Conservation (phyloP, 352 stramenopile genomes). For the Phytophthora agathidicida region DNA sequence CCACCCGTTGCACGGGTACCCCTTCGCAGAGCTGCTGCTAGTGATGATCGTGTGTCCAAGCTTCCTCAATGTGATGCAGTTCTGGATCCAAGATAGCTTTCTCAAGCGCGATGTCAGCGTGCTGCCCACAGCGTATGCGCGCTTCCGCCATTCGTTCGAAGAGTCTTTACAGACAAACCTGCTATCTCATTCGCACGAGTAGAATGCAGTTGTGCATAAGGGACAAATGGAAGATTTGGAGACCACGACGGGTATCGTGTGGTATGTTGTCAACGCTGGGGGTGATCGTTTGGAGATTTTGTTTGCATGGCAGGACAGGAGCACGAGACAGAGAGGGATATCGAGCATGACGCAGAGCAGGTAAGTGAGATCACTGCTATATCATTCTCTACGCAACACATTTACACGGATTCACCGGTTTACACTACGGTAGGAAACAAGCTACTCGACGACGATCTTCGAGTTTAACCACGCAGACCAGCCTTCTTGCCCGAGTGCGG, state of each 20-base stretch:
- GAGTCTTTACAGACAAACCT: conserved; percentile 73
- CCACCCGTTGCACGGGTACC: conserved; percentile 59
- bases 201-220: not conserved
- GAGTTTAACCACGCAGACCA: conserved; percentile 2
- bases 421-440: not conserved
- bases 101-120: conserved; percentile 80
- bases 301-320: not conserved
- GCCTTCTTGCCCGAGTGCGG: not conserved
- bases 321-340: too few species aligned
- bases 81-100: conserved; percentile 89
- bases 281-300: not conserved
- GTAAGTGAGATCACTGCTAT: conserved; percentile 6
- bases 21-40: conserved; percentile 72
- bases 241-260: not conserved
- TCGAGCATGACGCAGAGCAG: too few species aligned
- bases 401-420: not conserved
- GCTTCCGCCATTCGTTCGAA: conserved; percentile 70
- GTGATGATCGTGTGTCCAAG: conserved; percentile 87
- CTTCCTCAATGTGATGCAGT: conserved; percentile 86
- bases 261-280: not conserved
- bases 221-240: conserved; percentile 1
- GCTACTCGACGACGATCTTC: not conserved
- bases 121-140: conserved; percentile 58
- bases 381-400: conserved; percentile 5
- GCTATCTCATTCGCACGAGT: conserved; percentile 41